Percentiles rank a stretch among this genome's conserved stretches.
These are phyloP conservation scores for Xylaria sp. DNA, from an alignment of 495 filamentous ascomycete species.

Conservation along the genomic window DNA sequence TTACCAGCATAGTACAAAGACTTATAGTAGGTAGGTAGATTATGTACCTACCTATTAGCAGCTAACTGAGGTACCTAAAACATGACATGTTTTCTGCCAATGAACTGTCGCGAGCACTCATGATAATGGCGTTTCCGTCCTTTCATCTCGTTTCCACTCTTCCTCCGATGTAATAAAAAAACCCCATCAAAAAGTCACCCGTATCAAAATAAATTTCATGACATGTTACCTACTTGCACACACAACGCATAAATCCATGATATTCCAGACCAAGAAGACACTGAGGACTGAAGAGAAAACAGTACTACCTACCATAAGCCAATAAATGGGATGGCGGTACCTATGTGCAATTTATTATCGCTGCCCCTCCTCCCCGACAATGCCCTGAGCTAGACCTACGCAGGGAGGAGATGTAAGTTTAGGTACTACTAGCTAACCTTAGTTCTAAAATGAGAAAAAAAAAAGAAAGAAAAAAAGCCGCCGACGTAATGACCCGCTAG, in stretches of 20 bases:
- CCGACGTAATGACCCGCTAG: not conserved
- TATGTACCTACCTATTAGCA: no score
- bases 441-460: slow-evolving; percentile 6
- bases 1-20: no score
- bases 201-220: not conserved
- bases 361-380: not conserved
- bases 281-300: not conserved
- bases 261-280: not conserved
- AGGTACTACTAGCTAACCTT: not conserved
- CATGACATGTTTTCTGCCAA: not conserved
- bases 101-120: not conserved
- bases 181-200: not conserved
- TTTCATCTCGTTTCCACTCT: no score
- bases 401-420: not conserved
- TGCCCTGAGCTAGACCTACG: not conserved
- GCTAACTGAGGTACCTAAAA: not conserved
- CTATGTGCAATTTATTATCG: not conserved
- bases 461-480: not conserved
- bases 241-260: not conserved
- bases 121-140: no score
- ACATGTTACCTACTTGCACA: not conserved
- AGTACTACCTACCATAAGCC: not conserved
- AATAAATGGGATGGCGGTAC: not conserved
- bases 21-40: no score
- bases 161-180: no score